Conservation (phyloP, 345 rosid genomes). For the Cochlearia excelsa region DNA sequence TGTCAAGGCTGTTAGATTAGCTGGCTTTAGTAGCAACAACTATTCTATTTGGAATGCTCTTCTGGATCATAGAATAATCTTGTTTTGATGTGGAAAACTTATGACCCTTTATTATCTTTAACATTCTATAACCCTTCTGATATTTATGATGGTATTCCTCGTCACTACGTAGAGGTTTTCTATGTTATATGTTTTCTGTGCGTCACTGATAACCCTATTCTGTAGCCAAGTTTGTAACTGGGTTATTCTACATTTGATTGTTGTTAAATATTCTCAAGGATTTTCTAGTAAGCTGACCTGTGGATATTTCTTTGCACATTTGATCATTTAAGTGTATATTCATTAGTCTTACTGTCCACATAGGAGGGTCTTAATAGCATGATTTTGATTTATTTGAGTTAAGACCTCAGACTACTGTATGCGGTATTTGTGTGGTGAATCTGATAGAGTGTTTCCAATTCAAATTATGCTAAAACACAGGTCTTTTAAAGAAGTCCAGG, state of each 20-base stretch:
- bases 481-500: slow-evolving; percentile 80
- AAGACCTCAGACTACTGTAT: slow-evolving; percentile 33
- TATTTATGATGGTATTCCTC: slow-evolving; percentile 21
- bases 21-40: slow-evolving; percentile 15
- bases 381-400: slow-evolving; percentile 28
- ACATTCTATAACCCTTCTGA: slow-evolving; percentile 7
- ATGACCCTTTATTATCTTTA: slow-evolving; percentile 7
- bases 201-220: not conserved
- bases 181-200: slow-evolving; percentile 14
- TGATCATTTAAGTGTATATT: slow-evolving; percentile 11
- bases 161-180: slow-evolving; percentile 3
- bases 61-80: slow-evolving; percentile 12
- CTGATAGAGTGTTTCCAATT: slow-evolving; percentile 60
- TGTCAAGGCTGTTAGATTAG: slow-evolving; percentile 15
- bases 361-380: not conserved
- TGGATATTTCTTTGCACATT: slow-evolving; percentile 18
- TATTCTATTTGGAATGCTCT: slow-evolving; percentile 17
- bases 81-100: slow-evolving; percentile 19
- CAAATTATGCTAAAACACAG: slow-evolving; percentile 74
- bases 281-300: slow-evolving; percentile 6
- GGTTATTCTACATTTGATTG: not conserved
- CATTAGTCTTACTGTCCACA: slow-evolving; percentile 1
- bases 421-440: slow-evolving; percentile 35
- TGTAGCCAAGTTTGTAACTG: slow-evolving; percentile 19
- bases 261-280: not conserved